phyloP scores from a whole-genome alignment of 2,329 filamentous ascomycete species.

The Calonectria multiphialidica region DNA sequence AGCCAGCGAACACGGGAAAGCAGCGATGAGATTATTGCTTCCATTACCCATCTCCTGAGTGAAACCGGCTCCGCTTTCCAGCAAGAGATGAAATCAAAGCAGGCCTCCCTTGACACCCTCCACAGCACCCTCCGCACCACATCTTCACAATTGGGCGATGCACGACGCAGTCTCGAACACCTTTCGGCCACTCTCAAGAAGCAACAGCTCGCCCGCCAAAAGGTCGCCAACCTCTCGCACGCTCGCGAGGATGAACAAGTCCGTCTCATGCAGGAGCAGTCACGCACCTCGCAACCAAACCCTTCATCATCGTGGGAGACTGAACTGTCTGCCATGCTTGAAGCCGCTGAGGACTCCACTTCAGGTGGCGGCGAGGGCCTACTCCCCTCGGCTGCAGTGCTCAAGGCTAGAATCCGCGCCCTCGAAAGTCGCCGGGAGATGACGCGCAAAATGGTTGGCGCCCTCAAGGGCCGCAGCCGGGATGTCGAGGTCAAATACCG shows the following conservation, averaged over 20 bases:
- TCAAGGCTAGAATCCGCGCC: slow-evolving; percentile 77
- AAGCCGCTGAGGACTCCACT: slow-evolving; percentile 54
- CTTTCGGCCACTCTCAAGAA: slow-evolving; percentile 74
- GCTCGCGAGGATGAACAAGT: slow-evolving; percentile 79
- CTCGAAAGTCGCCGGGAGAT: slow-evolving; percentile 77
- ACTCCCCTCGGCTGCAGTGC: slow-evolving; percentile 69
- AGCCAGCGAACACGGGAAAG: slow-evolving; percentile 74
- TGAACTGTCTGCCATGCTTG: slow-evolving; percentile 62
- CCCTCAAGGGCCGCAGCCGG: slow-evolving; percentile 81
- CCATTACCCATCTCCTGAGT: slow-evolving; percentile 85
- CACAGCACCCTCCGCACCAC: slow-evolving; percentile 85
- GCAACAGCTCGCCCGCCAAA: slow-evolving; percentile 76
- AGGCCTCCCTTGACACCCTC: slow-evolving; percentile 84
- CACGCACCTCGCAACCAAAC: slow-evolving; percentile 56
- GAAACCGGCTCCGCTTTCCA: slow-evolving; percentile 85
- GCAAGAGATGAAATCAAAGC: slow-evolving; percentile 84
- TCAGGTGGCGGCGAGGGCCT: slow-evolving; percentile 49
- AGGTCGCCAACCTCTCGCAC: slow-evolving; percentile 81
- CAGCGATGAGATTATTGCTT: slow-evolving; percentile 82
- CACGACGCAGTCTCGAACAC: slow-evolving; percentile 79
- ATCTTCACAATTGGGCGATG: slow-evolving; percentile 82
- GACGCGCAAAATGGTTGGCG: slow-evolving; percentile 75
- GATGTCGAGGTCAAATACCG: slow-evolving; percentile 91
- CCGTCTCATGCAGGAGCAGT: slow-evolving; percentile 57
- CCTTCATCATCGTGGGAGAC: slow-evolving; percentile 65